These are phyloP conservation scores for Echria macrotheca DNA, from an alignment of 495 filamentous ascomycete genomes.

Conservation along the genomic window DNA sequence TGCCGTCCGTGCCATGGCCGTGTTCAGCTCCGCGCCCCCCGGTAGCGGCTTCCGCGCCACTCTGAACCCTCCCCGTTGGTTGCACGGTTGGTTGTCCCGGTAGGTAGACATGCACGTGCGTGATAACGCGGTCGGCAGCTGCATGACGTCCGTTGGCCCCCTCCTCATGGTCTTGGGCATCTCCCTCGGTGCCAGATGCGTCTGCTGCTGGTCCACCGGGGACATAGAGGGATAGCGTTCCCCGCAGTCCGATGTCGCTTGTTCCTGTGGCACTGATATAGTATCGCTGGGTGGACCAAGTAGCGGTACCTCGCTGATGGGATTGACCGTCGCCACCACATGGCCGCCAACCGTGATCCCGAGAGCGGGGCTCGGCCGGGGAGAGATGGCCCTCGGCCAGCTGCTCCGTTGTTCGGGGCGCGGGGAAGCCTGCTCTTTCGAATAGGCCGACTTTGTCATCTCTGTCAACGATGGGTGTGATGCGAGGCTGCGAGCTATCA, in stretches of 20 bases:
- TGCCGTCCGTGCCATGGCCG: slow-evolving; percentile 25
- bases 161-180: slow-evolving; percentile 28
- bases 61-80: not conserved
- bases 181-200: too few relatives aligned
- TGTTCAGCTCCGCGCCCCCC: slow-evolving; percentile 5
- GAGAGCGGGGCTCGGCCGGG: not conserved
- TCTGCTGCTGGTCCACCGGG: not conserved
- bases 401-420: slow-evolving; percentile 27
- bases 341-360: slow-evolving; percentile 6
- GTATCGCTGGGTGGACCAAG: slow-evolving; percentile 24
- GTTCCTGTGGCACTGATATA: slow-evolving; percentile 15
- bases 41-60: not conserved
- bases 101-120: slow-evolving; percentile 21
- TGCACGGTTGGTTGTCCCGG: slow-evolving; percentile 3
- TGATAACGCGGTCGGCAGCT: slow-evolving; percentile 10
- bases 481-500: slow-evolving; percentile 5
- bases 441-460: slow-evolving; percentile 19
- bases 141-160: not conserved
- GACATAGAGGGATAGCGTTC: not conserved
- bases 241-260: slow-evolving; percentile 9
- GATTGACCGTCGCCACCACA: slow-evolving; percentile 4
- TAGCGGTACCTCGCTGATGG: slow-evolving; percentile 1
- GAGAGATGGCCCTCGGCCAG: slow-evolving; percentile 22
- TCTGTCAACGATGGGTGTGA: slow-evolving; percentile 12
- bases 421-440: slow-evolving; percentile 27